Percentiles rank a stretch among this genome's conserved stretches.
Conservation (phyloP, 2,329 filamentous ascomycete species). For the Colletotrichum brevisporum region DNA sequence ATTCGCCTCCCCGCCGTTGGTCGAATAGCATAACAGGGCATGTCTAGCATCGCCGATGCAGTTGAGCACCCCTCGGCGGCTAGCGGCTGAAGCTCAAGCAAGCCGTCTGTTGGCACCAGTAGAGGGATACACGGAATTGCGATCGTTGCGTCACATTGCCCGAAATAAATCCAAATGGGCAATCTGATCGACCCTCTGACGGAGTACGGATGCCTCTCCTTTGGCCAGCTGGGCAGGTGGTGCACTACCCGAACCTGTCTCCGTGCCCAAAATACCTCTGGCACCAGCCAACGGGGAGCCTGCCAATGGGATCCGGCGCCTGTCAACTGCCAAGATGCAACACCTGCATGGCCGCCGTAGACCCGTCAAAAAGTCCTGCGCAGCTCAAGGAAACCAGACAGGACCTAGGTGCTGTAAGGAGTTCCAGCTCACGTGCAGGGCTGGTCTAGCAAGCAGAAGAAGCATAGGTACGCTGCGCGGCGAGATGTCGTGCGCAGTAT, state of each 20-base stretch:
- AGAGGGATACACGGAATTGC: slow-evolving; percentile 11
- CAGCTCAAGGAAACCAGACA: background rate
- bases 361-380: background rate
- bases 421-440: background rate
- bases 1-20: background rate
- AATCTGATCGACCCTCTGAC: slow-evolving; percentile 10
- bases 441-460: too few relatives aligned
- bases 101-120: slow-evolving; percentile 16
- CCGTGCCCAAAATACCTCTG: background rate
- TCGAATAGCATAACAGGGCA: background rate
- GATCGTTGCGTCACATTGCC: slow-evolving; percentile 24
- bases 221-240: slow-evolving; percentile 5
- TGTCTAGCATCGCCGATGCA: slow-evolving; percentile 12
- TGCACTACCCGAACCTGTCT: slow-evolving; percentile 23
- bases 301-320: slow-evolving; percentile 9
- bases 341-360: background rate
- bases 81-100: slow-evolving; percentile 20
- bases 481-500: too few relatives aligned
- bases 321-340: slow-evolving; percentile 9
- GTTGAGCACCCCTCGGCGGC: background rate
- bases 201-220: background rate
- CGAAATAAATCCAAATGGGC: slow-evolving; percentile 3
- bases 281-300: slow-evolving; percentile 1
- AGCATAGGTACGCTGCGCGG: too few relatives aligned
- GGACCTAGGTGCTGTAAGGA: too few relatives aligned